Evolutionary conservation across 2,329 filamentous ascomycete species (phyloP), one percentile per base, ranked within the genome.

Genomic region (Phyllosticta citriasiana): DNA sequence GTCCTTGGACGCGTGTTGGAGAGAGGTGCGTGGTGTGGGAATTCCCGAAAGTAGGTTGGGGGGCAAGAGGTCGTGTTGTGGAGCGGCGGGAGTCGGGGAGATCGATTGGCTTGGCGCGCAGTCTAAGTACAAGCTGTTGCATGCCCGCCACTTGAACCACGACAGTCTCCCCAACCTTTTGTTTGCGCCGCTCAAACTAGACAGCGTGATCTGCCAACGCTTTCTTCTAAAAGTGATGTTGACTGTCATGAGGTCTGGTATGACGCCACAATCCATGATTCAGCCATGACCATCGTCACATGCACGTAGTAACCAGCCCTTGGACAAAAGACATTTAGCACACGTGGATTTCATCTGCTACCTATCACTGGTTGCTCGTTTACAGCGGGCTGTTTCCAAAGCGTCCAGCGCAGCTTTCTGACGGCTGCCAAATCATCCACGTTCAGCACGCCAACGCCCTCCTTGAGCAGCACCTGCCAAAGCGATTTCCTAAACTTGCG

Each of bases 391-490:
- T 47, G 2, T 47, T 47, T 47, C 40, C 40, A 47, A 7, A 47
- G 40, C 40, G 16, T 47, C 54, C 47, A 60, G 19, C 30, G 33
- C 9, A 33, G 52, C 16, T 33, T 51, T 5, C 53, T 14, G 3
- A 55, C 33, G 14, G 53, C 53, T 35, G 30, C 26, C 9, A 53
- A 22, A 62, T 69, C 66, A 63, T 67, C 66, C 2, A 69, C 66
- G 61, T 67, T 70, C 53, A 69, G 47, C 59, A 69, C 63, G 1
- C 66, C 67, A 12, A 68, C 64, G 10, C 58, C 66, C 19, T 64
- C 52, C 10, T 65, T 57, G 24, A 61, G 65, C 35, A 71, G 54
- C 57, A 63, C 65, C 12, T 58, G 53, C 67, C 66, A 70, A 19
- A 68, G 62, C 54, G 62, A 63, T 27, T 68, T 62, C n/a, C 67